Evolutionary conservation across 2,329 filamentous ascomycete species (phyloP).

Genomic region (Exophiala oligosperma): DNA sequence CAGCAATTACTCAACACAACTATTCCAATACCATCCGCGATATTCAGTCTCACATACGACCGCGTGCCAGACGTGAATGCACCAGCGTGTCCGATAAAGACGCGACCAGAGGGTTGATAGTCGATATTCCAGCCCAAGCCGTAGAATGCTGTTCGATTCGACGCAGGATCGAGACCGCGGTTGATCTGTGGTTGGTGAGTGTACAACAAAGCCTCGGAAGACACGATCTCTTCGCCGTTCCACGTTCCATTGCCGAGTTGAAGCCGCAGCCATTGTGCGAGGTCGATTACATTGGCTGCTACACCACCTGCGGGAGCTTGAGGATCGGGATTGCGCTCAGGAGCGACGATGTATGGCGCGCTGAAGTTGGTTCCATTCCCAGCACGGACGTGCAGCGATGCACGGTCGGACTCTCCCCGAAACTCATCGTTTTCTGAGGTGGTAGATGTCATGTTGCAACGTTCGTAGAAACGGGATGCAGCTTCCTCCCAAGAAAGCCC

Average conservation of each 20-base stretch:
- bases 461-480: neutral
- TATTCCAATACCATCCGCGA: constrained; percentile 1
- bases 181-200: constrained; percentile 3
- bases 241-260: constrained; percentile 1
- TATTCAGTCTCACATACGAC: neutral
- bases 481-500: neutral
- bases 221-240: neutral
- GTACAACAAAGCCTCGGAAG: neutral
- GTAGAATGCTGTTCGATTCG: neutral
- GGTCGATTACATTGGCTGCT: neutral
- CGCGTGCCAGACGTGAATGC: constrained; percentile 2
- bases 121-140: constrained; percentile 7
- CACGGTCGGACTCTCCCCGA: neutral
- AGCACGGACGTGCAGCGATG: neutral
- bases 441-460: constrained; percentile 2
- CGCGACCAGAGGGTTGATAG: neutral
- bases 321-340: constrained; percentile 3
- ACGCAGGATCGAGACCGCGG: neutral
- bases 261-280: constrained; percentile 3
- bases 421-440: neutral
- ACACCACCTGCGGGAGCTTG: constrained; percentile 6
- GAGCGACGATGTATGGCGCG: neutral
- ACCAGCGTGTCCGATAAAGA: constrained; percentile 6
- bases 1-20: constrained; percentile 5
- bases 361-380: neutral